These are phyloP conservation scores for Pleurotus tuber-regium DNA, from an alignment of 768 basidiomycete genomes.

Conservation along the genomic window DNA sequence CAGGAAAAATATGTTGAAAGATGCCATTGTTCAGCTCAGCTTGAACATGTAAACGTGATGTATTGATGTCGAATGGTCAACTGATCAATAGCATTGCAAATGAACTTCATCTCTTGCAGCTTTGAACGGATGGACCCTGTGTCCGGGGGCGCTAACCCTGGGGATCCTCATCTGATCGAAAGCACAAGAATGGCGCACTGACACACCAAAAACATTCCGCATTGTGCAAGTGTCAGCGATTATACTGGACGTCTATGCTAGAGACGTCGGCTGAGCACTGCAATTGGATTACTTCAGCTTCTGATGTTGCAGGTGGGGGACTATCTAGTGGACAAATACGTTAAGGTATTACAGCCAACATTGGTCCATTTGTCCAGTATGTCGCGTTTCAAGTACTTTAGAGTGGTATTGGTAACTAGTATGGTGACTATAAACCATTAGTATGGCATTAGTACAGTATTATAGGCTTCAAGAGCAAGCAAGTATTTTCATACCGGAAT, in stretches of 20 bases:
- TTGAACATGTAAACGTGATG: background rate
- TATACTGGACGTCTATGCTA: slow-evolving; percentile 6
- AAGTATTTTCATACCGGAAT: no score
- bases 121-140: background rate
- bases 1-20: no score
- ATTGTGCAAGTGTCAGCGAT: background rate
- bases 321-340: background rate
- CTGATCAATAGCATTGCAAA: background rate
- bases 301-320: background rate
- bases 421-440: background rate
- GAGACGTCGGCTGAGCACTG: slow-evolving; percentile 2
- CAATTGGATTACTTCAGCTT: background rate
- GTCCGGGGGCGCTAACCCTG: background rate
- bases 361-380: slow-evolving; percentile 3
- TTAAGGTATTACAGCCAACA: background rate
- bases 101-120: background rate
- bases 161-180: slow-evolving; percentile 1
- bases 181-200: background rate
- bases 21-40: no score
- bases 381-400: slow-evolving; percentile 3
- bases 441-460: background rate
- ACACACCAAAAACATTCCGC: background rate
- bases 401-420: slow-evolving; percentile 2
- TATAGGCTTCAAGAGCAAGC: no score
- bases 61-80: background rate